phyloP scores from a whole-genome alignment of 805 yeast genomes.

The Suhomyces faveliae region DNA sequence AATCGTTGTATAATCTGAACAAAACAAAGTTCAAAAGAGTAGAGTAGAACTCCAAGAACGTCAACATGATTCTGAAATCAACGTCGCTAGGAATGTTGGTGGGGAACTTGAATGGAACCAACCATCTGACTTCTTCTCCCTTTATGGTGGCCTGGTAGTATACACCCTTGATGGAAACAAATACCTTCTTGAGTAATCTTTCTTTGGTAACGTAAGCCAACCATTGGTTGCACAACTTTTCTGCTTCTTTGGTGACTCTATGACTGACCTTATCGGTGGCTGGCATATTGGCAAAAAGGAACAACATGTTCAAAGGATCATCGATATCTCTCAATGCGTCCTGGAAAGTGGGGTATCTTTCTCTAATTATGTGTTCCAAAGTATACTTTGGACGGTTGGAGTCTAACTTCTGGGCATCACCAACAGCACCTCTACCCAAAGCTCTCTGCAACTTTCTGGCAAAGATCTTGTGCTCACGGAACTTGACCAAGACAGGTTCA shows the following conservation, averaged over 20 bases:
- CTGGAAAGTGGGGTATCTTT: slow-evolving; percentile 89
- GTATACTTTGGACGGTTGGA: slow-evolving; percentile 78
- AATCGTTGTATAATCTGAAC: slow-evolving; percentile 80
- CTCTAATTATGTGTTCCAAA: slow-evolving; percentile 87
- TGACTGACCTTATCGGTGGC: slow-evolving; percentile 82
- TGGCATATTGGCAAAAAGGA: slow-evolving; percentile 91
- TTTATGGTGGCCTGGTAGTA: slow-evolving; percentile 86
- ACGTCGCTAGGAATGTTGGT: slow-evolving; percentile 91
- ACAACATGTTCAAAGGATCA: slow-evolving; percentile 93
- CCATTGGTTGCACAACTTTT: slow-evolving; percentile 88
- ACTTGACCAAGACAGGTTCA: slow-evolving; percentile 88
- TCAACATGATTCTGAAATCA: slow-evolving; percentile 94
- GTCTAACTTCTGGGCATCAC: slow-evolving; percentile 84
- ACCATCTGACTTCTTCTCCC: slow-evolving; percentile 95
- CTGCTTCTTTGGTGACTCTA: slow-evolving; percentile 84
- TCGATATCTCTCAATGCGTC: slow-evolving; percentile 93
- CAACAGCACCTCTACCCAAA: slow-evolving; percentile 86
- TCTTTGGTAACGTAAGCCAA: slow-evolving; percentile 88
- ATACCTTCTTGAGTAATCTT: slow-evolving; percentile 77
- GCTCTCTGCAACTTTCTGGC: slow-evolving; percentile 88
- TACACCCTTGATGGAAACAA: slow-evolving; percentile 95
- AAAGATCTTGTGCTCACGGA: slow-evolving; percentile 94
- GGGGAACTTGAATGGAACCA: slow-evolving; percentile 95
- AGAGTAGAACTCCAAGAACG: slow-evolving; percentile 93
- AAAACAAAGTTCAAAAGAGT: slow-evolving; percentile 86